Conservation (phyloP, 2,329 filamentous ascomycete genomes). For the Sphaerulina vaccinii region DNA sequence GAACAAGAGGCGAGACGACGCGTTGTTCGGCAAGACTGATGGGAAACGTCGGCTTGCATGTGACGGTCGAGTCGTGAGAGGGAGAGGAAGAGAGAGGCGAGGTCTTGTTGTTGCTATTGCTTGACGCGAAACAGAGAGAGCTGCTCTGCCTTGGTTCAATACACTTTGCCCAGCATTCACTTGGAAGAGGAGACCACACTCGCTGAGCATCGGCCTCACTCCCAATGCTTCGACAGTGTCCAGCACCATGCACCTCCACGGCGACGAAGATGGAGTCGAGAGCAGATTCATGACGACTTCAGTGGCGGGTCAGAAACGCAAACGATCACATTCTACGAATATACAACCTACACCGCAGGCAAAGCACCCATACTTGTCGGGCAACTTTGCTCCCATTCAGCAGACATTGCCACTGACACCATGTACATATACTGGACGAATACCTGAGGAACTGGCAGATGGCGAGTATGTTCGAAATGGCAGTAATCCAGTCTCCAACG, state of each 20-base stretch:
- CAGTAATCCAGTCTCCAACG: constrained; percentile 64
- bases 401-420: constrained; percentile 55
- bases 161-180: no score
- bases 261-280: background rate
- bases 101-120: no score
- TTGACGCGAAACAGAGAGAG: no score
- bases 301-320: constrained; percentile 30
- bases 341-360: constrained; percentile 34
- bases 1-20: no score
- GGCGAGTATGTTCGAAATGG: constrained; percentile 73
- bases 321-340: constrained; percentile 31
- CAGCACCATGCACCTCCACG: constrained; percentile 7
- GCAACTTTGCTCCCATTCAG: constrained; percentile 69
- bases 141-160: no score
- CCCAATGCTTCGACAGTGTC: no score
- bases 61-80: no score
- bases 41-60: no score
- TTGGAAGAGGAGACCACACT: no score
- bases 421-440: constrained; percentile 57
- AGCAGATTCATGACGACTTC: constrained; percentile 3
- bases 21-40: no score
- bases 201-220: no score
- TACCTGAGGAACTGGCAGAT: constrained; percentile 64
- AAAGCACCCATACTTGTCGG: constrained; percentile 54
- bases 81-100: no score